Conservation (phyloP, 1,284 basidiomycete species). For the Thelephora terrestris region DNA sequence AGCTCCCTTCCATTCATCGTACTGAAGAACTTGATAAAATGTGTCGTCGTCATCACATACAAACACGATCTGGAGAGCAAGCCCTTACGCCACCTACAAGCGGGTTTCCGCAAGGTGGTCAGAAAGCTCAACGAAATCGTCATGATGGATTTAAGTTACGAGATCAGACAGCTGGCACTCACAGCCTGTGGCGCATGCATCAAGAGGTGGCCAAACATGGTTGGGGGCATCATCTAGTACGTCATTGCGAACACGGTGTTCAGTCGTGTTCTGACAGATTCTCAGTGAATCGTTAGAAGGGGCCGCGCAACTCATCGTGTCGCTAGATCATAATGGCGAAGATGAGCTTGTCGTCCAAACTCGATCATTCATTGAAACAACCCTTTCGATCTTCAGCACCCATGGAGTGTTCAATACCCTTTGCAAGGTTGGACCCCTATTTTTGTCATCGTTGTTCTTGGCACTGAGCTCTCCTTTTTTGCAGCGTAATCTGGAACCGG, state of each 20-base stretch:
- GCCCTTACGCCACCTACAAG: constrained; percentile 42
- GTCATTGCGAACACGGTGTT: constrained; percentile 13
- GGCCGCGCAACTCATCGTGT: constrained; percentile 35
- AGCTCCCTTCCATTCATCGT: constrained; percentile 38
- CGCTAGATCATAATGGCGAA: constrained; percentile 34
- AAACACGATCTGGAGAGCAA: constrained; percentile 58
- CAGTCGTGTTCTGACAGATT: constrained; percentile 1
- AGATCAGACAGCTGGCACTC: constrained; percentile 52
- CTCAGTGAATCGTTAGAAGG: constrained; percentile 38
- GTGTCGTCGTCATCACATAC: constrained; percentile 51
- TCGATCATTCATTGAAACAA: constrained; percentile 40
- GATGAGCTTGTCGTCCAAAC: constrained; percentile 49
- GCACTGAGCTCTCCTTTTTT: neutral
- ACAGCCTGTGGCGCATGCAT: constrained; percentile 52
- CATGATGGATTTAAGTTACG: constrained; percentile 44
- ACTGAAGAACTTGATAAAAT: constrained; percentile 49
- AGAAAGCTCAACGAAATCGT: constrained; percentile 41
- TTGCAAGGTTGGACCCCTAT: constrained; percentile 36
- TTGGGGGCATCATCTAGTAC: constrained; percentile 44
- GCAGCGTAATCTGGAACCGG: constrained; percentile 35
- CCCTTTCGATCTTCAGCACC: constrained; percentile 41
- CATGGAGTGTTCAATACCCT: constrained; percentile 46
- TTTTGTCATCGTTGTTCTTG: neutral
- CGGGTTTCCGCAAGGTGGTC: constrained; percentile 39
- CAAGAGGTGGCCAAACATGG: constrained; percentile 43